Evolutionary conservation across 805 yeast genomes (phyloP).

Genomic region (Saccharomycopsis sp.): DNA sequence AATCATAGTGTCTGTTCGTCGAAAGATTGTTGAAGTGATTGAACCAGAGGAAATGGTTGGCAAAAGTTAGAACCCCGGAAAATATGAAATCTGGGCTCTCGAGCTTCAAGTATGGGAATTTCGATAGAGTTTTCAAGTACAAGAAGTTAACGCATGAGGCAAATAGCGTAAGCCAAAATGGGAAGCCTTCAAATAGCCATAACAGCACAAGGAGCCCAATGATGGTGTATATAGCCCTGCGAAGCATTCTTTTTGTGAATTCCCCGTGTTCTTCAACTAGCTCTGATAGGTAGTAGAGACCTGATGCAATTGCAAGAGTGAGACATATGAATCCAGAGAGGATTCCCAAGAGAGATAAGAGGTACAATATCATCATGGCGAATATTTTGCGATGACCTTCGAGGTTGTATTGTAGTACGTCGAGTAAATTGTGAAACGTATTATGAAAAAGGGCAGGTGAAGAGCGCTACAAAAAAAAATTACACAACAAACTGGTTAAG

Average conservation of each 20-base stretch:
- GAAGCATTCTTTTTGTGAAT: slow-evolving; percentile 64
- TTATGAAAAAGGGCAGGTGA: too few relatives aligned
- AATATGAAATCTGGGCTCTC: slow-evolving; percentile 60
- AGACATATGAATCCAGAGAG: slow-evolving; percentile 51
- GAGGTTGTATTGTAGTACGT: too few relatives aligned
- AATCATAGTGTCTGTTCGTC: slow-evolving; percentile 56
- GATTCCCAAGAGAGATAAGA: slow-evolving; percentile 53
- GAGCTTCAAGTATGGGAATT: slow-evolving; percentile 77
- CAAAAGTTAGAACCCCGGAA: slow-evolving; percentile 62
- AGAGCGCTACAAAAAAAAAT: too few relatives aligned
- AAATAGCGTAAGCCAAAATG: slow-evolving; percentile 55
- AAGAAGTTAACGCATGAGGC: slow-evolving; percentile 63
- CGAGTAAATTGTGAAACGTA: too few relatives aligned
- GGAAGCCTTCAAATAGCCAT: slow-evolving; percentile 70
- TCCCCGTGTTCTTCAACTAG: slow-evolving; percentile 89
- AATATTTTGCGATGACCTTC: too few relatives aligned
- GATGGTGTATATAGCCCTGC: slow-evolving; percentile 53
- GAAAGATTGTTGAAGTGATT: slow-evolving; percentile 65
- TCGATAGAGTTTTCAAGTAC: slow-evolving; percentile 66
- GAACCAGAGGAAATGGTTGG: slow-evolving; percentile 88
- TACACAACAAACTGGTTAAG: too few relatives aligned
- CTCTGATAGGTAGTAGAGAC: slow-evolving; percentile 84
- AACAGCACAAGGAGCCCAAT: slow-evolving; percentile 47
- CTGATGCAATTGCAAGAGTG: slow-evolving; percentile 74
- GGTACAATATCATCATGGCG: slow-evolving; percentile 42